phyloP scores from a whole-genome alignment of 2,329 filamentous ascomycete genomes.

The Chrysosporium queenslandicum region DNA sequence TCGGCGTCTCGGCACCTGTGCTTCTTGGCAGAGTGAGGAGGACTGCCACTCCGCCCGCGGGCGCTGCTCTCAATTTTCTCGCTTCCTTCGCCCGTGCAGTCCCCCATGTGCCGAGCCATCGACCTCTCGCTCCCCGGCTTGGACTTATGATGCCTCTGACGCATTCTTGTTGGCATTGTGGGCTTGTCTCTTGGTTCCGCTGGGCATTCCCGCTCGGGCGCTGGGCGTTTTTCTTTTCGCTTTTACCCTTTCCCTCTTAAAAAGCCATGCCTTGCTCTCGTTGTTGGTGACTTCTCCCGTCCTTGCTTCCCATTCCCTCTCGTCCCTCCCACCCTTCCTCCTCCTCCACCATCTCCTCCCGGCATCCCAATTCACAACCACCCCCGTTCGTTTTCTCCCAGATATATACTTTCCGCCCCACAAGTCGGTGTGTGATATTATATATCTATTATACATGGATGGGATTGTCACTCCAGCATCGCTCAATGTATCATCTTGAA shows the following conservation, averaged over 20 bases:
- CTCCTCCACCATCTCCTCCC: not conserved
- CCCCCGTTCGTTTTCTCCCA: not conserved
- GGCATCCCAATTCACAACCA: not conserved
- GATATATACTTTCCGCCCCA: not conserved
- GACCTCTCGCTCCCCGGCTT: not conserved
- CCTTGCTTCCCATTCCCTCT: not conserved
- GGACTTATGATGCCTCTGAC: conserved; percentile 16
- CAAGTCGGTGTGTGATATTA: not conserved
- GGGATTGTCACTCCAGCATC: not conserved
- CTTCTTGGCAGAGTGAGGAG: conserved; percentile 20
- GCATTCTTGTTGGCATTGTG: conserved; percentile 18
- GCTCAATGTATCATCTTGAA: conserved; percentile 10
- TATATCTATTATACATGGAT: not conserved
- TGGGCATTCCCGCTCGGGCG: conserved; percentile 14
- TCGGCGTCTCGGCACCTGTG: conserved; percentile 26
- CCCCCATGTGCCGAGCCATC: conserved; percentile 2
- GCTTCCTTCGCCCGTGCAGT: not conserved
- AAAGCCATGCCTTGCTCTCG: conserved; percentile 13
- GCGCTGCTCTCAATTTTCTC: conserved; percentile 2
- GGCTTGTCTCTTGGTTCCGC: conserved; percentile 15
- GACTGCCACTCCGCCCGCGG: conserved; percentile 19
- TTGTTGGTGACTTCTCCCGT: conserved; percentile 14
- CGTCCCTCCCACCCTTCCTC: not conserved
- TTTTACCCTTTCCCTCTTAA: conserved; percentile 14
- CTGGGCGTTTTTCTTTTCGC: conserved; percentile 14